Percentiles rank a stretch among this genome's conserved stretches.
These are phyloP conservation scores for Fraxinus floribunda DNA, from an alignment of 305 asterid species.

Conservation along the genomic window DNA sequence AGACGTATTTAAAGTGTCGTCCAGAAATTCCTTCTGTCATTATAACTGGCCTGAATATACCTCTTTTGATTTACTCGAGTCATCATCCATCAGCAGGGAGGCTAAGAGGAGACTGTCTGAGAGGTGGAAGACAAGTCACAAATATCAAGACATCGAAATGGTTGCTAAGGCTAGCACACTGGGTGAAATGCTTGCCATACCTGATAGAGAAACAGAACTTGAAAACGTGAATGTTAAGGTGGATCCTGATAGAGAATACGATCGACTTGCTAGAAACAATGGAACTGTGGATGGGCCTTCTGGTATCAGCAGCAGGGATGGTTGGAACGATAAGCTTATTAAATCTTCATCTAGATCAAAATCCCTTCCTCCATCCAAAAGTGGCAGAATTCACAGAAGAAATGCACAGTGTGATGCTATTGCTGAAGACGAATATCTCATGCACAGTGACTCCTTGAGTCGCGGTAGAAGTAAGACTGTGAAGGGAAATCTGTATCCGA, in stretches of 20 bases:
- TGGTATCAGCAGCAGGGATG: constrained; percentile 82
- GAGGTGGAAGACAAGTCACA: constrained; percentile 76
- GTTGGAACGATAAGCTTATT: constrained; percentile 60
- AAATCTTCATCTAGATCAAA: constrained; percentile 53
- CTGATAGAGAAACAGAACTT: constrained; percentile 41
- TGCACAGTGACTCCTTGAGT: constrained; percentile 28
- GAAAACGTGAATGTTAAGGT: constrained; percentile 35
- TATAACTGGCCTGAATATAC: constrained; percentile 36
- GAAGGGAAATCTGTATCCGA: constrained; percentile 40
- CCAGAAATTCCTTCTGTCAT: constrained; percentile 49
- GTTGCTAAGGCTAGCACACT: constrained; percentile 58
- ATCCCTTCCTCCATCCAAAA: constrained; percentile 51
- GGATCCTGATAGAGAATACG: constrained; percentile 28
- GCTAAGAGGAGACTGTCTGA: constrained; percentile 76
- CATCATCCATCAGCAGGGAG: constrained; percentile 57
- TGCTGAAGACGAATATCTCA: constrained; percentile 30
- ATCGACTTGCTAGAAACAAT: constrained; percentile 33
- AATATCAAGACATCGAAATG: constrained; percentile 56
- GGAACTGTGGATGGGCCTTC: constrained; percentile 41
- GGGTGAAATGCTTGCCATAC: constrained; percentile 77
- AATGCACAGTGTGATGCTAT: constrained; percentile 35
- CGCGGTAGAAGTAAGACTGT: constrained; percentile 41
- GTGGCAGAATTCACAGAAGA: constrained; percentile 43
- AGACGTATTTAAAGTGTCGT: constrained; percentile 39
- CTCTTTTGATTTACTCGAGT: constrained; percentile 44